Evolutionary conservation across 192 early-diverging fungal species (phyloP).

Genomic region (Coemansia sp.): DNA sequence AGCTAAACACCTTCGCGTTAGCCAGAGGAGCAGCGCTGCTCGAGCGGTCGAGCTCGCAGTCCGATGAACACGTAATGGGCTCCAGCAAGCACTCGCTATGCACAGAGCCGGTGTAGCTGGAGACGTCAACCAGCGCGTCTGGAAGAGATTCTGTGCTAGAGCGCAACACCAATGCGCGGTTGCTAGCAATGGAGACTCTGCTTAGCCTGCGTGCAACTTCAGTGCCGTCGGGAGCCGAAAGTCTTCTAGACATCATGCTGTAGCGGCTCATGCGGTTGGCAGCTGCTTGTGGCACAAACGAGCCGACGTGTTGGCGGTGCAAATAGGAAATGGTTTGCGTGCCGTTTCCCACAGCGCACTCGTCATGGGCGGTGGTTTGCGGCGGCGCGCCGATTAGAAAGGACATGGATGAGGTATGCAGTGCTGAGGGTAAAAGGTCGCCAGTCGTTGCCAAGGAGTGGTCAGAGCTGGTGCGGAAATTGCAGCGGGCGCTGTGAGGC

Average conservation of each 20-base stretch:
- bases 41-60: background rate
- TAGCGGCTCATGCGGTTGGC: conserved; percentile 35
- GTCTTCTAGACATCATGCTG: conserved; percentile 35
- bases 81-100: background rate
- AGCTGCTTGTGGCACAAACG: background rate
- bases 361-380: background rate
- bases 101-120: background rate
- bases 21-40: background rate
- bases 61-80: background rate
- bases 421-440: background rate
- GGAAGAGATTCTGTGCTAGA: background rate
- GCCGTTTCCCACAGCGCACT: background rate
- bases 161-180: background rate
- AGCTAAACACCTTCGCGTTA: background rate
- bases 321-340: conserved; percentile 5
- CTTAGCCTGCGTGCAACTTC: conserved; percentile 27
- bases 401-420: background rate
- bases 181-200: background rate
- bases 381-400: too few species aligned
- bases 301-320: background rate
- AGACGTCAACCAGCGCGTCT: background rate
- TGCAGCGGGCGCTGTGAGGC: conserved; percentile 2
- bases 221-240: conserved; percentile 40
- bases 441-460: conserved; percentile 11
- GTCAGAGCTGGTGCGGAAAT: conserved; percentile 32